Evolutionary conservation across 2,329 filamentous ascomycete species (phyloP), one percentile per base, ranked within the genome.

Genomic region (Amphichorda felina): DNA sequence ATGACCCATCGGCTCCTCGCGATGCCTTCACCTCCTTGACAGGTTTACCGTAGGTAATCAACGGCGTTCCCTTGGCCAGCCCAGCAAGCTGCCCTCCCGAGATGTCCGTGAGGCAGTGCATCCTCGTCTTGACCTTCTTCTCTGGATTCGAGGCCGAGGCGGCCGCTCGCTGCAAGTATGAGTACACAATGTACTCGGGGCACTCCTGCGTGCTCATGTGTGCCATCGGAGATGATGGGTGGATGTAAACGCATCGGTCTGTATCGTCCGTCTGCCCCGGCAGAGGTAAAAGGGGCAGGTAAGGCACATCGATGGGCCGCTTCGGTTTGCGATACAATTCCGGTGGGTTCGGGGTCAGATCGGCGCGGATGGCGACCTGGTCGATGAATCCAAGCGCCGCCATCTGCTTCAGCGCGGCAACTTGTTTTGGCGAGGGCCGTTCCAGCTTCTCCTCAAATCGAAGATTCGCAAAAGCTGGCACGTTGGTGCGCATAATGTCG

Each of bases 321-420:
- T 75, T 77, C 0, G 88, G 84, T 41, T 82, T 85, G 14, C 80
- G 69, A 31, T 66, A 59, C 36, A 70, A 59, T 41, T 80, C 76
- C 1, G 79, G 78, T 1, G 84, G 82, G 10, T 69, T 70, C 1
- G 86, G 84, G 0, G 85, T 70, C n/a, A 86, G 65, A 55, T 98
- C 89, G 4, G 84, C 85, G 40, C 91, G 83, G 46, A 96, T 87
- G 31, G 91, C 91, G 28, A 98, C 73, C 46, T 95, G 83, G 57
- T 98, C 91, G 49, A 96, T 77, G 61, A 95, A 96, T 1, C 89
- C 91, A 0, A 86, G 82, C 0, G 89, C 85, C 16, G 85, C 78
- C 61, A 96, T 93, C 52, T 95, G 85, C 55, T 93, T 94, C 19
- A 98, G 66, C 1, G 85, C 77, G 32, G 79, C 78, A 19, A 93